Base-by-base conservation (phyloP, 1,139 yeast species). In the Candida sanyaensis region DNA sequence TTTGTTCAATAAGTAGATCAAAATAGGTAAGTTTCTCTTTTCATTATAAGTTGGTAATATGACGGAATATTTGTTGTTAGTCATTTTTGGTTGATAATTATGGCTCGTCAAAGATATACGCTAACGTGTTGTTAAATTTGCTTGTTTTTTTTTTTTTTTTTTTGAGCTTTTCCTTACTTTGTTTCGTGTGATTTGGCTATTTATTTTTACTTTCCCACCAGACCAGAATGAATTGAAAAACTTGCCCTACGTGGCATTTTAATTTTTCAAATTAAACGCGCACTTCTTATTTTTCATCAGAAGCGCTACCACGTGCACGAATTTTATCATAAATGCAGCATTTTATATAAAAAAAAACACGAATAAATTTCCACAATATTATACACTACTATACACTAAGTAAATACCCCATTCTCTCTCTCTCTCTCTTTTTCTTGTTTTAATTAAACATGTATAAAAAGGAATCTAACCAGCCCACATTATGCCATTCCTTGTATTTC, bases 21-120 rank as follows among this genome's bases (percentile, higher is more conserved):
- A 81, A 55, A 87, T 86, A 29, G 95, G 95, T 55, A 87, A 76
- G 70, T 75, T 75, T 64, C 77, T 79, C 62, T 81, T 80, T 70
- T 87, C 95, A 70, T 87, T 86, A 64, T 86, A 87, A 1, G 95
- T 87, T 42, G 95, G 95, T 52, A 87, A 74, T 58, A 87, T 86
- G 39, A 87, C 87, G 9, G 91, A 82, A 68, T 87, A 87, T 63
- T 86, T 86, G 68, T 83, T 75, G 23, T 64, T 41, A 21, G 53
- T 44, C 61, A 58, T 57, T 6, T n/a, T 17, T 17, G 21, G 3
- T 17, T 17, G 21, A 3, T 17, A 3, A 17, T 17, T 17, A 17
- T 17, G 21, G 21, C 21, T 17, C 21, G 21, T 17, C 21, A 17
- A 17, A 17, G 21, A 17, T 17, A 17, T 17, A 17, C 21, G 2